A percentile compares a stretch with the other conserved stretches of the same genome.
Conservation (phyloP, 2,329 filamentous ascomycete genomes). For the Ambrosiella beaveri region DNA sequence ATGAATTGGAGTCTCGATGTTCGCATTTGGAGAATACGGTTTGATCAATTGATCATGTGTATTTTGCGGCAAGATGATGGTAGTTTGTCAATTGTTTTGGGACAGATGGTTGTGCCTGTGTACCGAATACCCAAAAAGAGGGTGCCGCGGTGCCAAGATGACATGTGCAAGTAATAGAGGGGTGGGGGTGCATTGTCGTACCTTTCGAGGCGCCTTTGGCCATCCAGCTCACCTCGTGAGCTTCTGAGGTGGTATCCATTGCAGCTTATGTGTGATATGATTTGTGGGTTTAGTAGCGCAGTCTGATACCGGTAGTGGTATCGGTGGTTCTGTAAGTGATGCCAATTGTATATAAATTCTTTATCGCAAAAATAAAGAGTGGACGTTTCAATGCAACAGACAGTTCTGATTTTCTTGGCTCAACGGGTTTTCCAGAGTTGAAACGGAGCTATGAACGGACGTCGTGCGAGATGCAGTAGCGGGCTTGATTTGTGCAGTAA, state of each 20-base stretch:
- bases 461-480: too few species aligned
- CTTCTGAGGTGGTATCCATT: constrained; percentile 67
- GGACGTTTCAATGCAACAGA: too few species aligned
- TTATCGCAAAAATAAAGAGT: too few species aligned
- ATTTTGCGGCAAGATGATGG: too few species aligned
- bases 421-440: too few species aligned
- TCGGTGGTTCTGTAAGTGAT: not conserved
- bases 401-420: too few species aligned
- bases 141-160: not conserved
- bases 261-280: not conserved
- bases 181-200: constrained; percentile 25
- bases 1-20: too few species aligned
- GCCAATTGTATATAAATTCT: too few species aligned
- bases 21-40: too few species aligned
- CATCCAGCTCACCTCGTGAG: constrained; percentile 75
- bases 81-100: not conserved
- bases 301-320: not conserved
- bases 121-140: not conserved
- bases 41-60: too few species aligned
- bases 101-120: not conserved
- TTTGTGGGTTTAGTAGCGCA: not conserved
- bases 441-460: too few species aligned
- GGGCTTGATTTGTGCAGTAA: too few species aligned
- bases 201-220: constrained; percentile 67
- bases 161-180: not conserved